Base-by-base conservation (phyloP, 164 flowering plant species). In the Nymphaea colorata region DNA sequence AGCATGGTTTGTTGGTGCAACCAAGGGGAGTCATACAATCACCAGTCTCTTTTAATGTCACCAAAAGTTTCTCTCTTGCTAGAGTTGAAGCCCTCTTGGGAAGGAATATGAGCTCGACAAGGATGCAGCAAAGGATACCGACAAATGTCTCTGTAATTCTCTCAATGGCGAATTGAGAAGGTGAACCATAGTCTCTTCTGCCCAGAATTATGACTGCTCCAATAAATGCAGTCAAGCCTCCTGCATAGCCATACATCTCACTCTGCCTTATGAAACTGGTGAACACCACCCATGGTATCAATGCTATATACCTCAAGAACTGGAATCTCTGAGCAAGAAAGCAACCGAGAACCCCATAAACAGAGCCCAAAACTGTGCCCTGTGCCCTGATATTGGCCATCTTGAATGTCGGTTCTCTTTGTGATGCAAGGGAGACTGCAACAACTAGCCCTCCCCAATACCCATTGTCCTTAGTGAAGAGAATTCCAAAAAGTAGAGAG, bases 231-330 rank as follows among this genome's bases (percentile, higher is more conserved):
- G 97, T 85, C 10, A 83, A 62, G 0, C 85, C 93, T 2, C 98
- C 98, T 0, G 93, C 96, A 36, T 77, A 90, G 4, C 91, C 96
- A 67, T 87, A 91, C 90, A 88, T 88, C 25, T 64, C 64, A 83
- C 98, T 91, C 0, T 73, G 76, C 36, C 80, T 66, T 4, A 94
- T 68, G 66, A 94, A 88, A 60, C 80, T 81, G 14, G 86, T 75
- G 84, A 91, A 80, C 47, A 91, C 66, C 75, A 94, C 80, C 96
- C 95, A 94, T 6, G 98, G 98, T 44, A 94, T 75, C 25, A 94
- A 84, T 11, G 87, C 72, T 0, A 89, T 3, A 73, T 91, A 77
- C 73, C 97, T 82, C 6, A 86, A 36, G 41, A 75, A 70, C 61
- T 76, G 68, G 51, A 75, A 77, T 62, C 69, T 84, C 62, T 79